These are phyloP conservation scores for Rugonectria rugulosa DNA, from an alignment of 2,329 filamentous ascomycete genomes.

Conservation along the genomic window DNA sequence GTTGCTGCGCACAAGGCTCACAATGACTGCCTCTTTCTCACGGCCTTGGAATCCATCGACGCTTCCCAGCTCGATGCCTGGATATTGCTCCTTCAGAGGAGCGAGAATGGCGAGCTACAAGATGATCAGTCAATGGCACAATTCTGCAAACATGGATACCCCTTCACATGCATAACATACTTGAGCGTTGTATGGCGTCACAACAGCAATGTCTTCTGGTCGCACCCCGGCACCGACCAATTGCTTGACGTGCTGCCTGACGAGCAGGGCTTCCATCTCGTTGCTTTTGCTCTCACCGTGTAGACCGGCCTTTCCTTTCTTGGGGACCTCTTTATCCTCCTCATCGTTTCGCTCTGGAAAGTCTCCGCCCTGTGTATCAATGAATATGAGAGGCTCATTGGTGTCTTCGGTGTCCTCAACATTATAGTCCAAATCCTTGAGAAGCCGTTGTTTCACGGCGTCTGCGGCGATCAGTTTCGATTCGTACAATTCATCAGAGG, in stretches of 20 bases:
- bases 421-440: constrained; percentile 80
- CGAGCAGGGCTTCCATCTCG: constrained; percentile 85
- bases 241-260: constrained; percentile 76
- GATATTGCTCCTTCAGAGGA: constrained; percentile 80
- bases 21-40: constrained; percentile 94
- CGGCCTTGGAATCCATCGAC: constrained; percentile 97
- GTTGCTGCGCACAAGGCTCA: constrained; percentile 95
- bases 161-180: constrained; percentile 47
- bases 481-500: constrained; percentile 88
- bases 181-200: constrained; percentile 97
- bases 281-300: constrained; percentile 82
- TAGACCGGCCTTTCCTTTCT: constrained; percentile 55
- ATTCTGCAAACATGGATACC: constrained; percentile 12
- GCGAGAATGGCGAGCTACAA: constrained; percentile 77
- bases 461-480: constrained; percentile 82
- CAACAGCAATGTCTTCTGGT: constrained; percentile 86
- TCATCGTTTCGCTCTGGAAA: constrained; percentile 86
- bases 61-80: constrained; percentile 91
- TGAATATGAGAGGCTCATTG: constrained; percentile 86
- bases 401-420: constrained; percentile 87
- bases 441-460: constrained; percentile 74
- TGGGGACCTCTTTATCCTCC: constrained; percentile 60
- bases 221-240: constrained; percentile 82
- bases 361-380: constrained; percentile 94
- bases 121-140: constrained; percentile 31